Conservation (phyloP, 352 stramenopile species). For the Globisporangium parvum region DNA sequence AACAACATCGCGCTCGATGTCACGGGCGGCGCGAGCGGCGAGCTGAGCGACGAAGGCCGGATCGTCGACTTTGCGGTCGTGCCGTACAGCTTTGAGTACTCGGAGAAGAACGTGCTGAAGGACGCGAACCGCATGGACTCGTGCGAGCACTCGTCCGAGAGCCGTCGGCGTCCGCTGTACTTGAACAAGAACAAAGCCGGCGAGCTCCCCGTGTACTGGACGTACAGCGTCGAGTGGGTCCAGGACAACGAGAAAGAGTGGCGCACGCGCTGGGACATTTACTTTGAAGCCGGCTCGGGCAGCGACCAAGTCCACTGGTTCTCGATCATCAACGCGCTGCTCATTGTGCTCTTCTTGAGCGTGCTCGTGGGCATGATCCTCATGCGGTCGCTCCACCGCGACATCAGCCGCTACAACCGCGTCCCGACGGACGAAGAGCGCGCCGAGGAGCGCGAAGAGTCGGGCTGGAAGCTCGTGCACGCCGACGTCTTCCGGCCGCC, state of each 20-base stretch:
- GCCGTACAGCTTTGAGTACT: constrained; percentile 96
- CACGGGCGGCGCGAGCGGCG: constrained; percentile 17
- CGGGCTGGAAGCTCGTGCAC: constrained; percentile 99
- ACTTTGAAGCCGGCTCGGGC: constrained; percentile 89
- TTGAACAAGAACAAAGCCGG: constrained; percentile 78
- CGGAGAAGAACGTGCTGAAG: constrained; percentile 59
- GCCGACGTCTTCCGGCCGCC: constrained; percentile 98
- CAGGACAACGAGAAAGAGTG: constrained; percentile 93
- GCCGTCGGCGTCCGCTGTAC: constrained; percentile 65
- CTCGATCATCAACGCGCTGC: constrained; percentile 98
- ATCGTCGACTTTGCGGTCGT: constrained; percentile 99
- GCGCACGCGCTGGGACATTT: constrained; percentile 99
- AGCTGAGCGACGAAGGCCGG: constrained; percentile 73
- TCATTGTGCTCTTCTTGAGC: constrained; percentile 99
- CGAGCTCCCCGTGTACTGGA: constrained; percentile 89
- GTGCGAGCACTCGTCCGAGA: constrained; percentile 67
- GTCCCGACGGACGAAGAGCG: constrained; percentile 94
- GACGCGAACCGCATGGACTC: constrained; percentile 64
- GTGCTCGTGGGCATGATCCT: constrained; percentile 99
- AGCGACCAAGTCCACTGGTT: constrained; percentile 99
- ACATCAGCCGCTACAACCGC: constrained; percentile 98
- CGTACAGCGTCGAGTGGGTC: constrained; percentile 98
- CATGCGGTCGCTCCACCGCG: constrained; percentile 95
- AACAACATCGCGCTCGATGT: constrained; percentile 92
- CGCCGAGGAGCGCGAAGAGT: constrained; percentile 97